A percentile compares a stretch with the other conserved stretches of the same genome.
Conservation (phyloP, 23 red algal species). For the Gracilaria caudata region DNA sequence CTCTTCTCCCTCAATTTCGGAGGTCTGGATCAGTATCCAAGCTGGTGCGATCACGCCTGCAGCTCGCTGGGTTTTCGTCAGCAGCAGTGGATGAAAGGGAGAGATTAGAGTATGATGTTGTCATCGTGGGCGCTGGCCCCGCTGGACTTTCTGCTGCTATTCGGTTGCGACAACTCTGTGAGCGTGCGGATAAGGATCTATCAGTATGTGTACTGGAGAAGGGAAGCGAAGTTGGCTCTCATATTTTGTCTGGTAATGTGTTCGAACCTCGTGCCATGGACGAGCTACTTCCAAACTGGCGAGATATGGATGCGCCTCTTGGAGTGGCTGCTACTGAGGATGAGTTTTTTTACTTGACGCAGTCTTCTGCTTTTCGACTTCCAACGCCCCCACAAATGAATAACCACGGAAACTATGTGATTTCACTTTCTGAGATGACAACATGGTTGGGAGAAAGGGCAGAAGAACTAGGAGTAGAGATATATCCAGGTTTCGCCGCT, state of each 20-base stretch:
- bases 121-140: slow-evolving; percentile 93
- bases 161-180: slow-evolving; percentile 73
- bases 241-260: slow-evolving; percentile 94
- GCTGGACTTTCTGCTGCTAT: slow-evolving; percentile 96
- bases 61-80: neutral
- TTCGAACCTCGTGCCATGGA: slow-evolving; percentile 93
- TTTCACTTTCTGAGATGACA: slow-evolving; percentile 86
- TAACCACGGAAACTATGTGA: slow-evolving; percentile 87
- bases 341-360: slow-evolving; percentile 67
- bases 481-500: slow-evolving; percentile 95
- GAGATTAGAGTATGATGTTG: slow-evolving; percentile 86
- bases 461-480: slow-evolving; percentile 84
- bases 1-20: neutral
- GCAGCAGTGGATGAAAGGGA: slow-evolving; percentile 22
- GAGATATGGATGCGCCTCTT: slow-evolving; percentile 63
- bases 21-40: neutral
- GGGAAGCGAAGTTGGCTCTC: slow-evolving; percentile 87
- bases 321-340: slow-evolving; percentile 61
- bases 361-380: slow-evolving; percentile 39
- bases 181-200: slow-evolving; percentile 54
- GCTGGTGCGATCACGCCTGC: neutral
- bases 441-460: slow-evolving; percentile 86
- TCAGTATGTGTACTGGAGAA: slow-evolving; percentile 95
- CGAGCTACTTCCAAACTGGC: slow-evolving; percentile 92
- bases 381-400: slow-evolving; percentile 91